Base-by-base conservation (phyloP, 2,329 filamentous ascomycete genomes). In the Aspergillus neotritici region DNA sequence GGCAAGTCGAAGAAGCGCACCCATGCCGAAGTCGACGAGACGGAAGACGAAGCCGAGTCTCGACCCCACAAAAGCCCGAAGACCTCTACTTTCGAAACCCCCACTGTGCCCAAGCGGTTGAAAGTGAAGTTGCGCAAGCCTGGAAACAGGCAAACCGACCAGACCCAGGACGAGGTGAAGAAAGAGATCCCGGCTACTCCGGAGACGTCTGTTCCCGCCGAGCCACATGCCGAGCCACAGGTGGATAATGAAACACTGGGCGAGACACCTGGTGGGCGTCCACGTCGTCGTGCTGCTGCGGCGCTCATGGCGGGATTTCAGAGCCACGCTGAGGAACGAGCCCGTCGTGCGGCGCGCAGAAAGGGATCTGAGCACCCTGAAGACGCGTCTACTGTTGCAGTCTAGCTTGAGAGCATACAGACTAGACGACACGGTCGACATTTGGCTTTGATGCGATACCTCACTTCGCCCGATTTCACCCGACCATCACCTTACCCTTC, bases 201-300 rank as follows among this genome's bases (percentile, higher is more conserved):
- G 8, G 30, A 31, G 3, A 32, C 32, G 11, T 33, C 44, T 3
- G 31, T 35, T 14, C 11, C 42, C 5, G 15, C 41, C 2, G 44
- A 49, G 7, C 32, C n/a, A n/a, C n/a, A n/a, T 4, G 15, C 41
- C 2, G 44, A 49, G 7, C 21, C 21, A 25, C 6, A 2, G 7
- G 21, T 25, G 7, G 21, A 25, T 6, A 3, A 25, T 8, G 21
- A 40, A 4, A 21, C 13, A 12, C 29, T 36, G 16, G 37, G 31
- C 9, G 41, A 40, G 17, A 52, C 50, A 1, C 49, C 53, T 3
- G 45, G 48, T 7, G 50, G 53, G 13, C 53, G 55, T 15, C 55
- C 55, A 4, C 54, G 54, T 31, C 52, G 54, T 13, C 52, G 52
- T 17, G 55, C 52, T 9, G 51, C 55, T 10, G 48, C 50, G 7